A percentile compares a stretch with the other conserved stretches of the same genome.
These are phyloP conservation scores for Yarrowia yakushimensis DNA, from an alignment of 805 yeast species.

Conservation along the genomic window DNA sequence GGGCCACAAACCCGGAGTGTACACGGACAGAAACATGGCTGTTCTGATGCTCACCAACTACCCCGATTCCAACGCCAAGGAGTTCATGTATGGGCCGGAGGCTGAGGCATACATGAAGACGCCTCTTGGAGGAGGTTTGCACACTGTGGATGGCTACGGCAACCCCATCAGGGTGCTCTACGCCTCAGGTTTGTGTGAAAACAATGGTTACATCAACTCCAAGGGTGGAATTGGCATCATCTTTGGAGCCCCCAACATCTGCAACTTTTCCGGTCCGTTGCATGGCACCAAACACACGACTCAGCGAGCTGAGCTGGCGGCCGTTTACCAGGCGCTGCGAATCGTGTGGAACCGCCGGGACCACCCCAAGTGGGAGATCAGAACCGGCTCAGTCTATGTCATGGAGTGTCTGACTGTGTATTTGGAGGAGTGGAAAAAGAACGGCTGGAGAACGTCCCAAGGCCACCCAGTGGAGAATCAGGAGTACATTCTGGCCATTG, in stretches of 20 bases:
- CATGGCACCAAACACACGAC: slow-evolving; percentile 57
- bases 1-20: slow-evolving; percentile 16
- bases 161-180: background rate
- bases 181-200: slow-evolving; percentile 1
- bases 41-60: slow-evolving; percentile 13
- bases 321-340: slow-evolving; percentile 55
- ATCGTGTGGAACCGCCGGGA: slow-evolving; percentile 38
- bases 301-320: slow-evolving; percentile 75
- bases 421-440: slow-evolving; percentile 52
- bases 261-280: slow-evolving; percentile 57
- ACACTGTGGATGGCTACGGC: background rate
- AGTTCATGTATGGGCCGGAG: slow-evolving; percentile 1
- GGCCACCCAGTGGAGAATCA: slow-evolving; percentile 49
- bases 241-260: slow-evolving; percentile 52
- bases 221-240: slow-evolving; percentile 73
- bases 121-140: background rate
- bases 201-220: background rate
- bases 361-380: slow-evolving; percentile 41
- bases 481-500: slow-evolving; percentile 46
- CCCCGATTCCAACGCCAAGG: slow-evolving; percentile 17
- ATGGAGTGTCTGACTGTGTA: slow-evolving; percentile 56
- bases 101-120: slow-evolving; percentile 12
- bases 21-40: slow-evolving; percentile 8
- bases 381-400: slow-evolving; percentile 71
- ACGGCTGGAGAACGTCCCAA: slow-evolving; percentile 50